Base-by-base conservation (phyloP, 225 moss, liverwort and hornwort species). In the Ulota crispa region DNA sequence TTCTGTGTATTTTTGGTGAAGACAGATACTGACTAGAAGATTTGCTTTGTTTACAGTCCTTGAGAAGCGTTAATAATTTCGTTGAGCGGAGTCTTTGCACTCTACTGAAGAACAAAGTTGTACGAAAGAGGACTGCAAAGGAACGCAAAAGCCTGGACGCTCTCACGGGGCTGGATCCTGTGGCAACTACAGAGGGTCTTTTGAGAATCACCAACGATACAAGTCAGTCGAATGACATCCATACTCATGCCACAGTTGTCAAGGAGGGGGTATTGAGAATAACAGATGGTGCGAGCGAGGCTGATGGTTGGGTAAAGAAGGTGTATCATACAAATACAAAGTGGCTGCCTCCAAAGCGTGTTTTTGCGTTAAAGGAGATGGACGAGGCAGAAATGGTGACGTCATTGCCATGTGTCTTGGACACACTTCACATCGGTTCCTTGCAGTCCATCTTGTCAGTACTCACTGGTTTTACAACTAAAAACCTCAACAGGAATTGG, bases 301-400 rank as follows among this genome's bases (percentile, higher is more conserved):
- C 76, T 36, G 36, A 79, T 16, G 78, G 59, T 41, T 21, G 8
- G 27, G 82, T 65, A 45, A 50, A 50, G 76, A 68, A 82, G 55
- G 66, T 70, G 20, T 73, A 77, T 61, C 60, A 66, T 37, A 36
- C 62, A 26, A 81, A 2, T 59, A 66, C 66, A 37, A 85, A 83
- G 78, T 85, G 82, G 80, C 28, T 21, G 28, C 82, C 89, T 13
- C 75, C 74, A 47, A 80, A 76, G 21, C 83, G 54, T 59, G 6
- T 31, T 47, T 80, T 85, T 24, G 62, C 72, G n/a, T 61, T 90
- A 30, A 39, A 78, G 67, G 55, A 68, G 50, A 85, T 90, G 50
- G 85, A 79, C 23, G 88, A 88, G 53, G 72, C 85, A 53, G 90
- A 90, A 55, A 88, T 90, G 26, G 82, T 88, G 56, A 83, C 80